Evolutionary conservation across 768 basidiomycete species (phyloP).

Genomic region (Boletus bicolor): DNA sequence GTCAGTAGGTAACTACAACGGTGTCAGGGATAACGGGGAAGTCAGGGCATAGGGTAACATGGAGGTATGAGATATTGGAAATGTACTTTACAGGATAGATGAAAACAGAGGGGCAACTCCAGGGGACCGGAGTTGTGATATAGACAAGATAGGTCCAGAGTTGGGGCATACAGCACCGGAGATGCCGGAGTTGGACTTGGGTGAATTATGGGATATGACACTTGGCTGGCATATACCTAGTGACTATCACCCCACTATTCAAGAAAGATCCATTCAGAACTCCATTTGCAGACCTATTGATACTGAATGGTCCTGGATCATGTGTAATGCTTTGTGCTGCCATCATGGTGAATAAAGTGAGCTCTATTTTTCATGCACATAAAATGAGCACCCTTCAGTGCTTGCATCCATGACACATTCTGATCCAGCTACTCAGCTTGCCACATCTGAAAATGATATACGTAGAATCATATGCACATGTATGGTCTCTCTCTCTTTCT

Average conservation of each 20-base stretch:
- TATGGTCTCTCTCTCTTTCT: constrained; percentile 74
- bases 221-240: constrained; percentile 53
- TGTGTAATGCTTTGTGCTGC: constrained; percentile 77
- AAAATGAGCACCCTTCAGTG: background rate
- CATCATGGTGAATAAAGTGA: constrained; percentile 68
- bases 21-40: too few relatives aligned
- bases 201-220: too few relatives aligned
- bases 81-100: too few relatives aligned
- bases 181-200: too few relatives aligned
- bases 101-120: too few relatives aligned
- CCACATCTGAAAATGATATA: constrained; percentile 74
- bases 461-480: constrained; percentile 92
- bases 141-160: too few relatives aligned
- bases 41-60: too few relatives aligned
- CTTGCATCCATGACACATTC: constrained; percentile 8
- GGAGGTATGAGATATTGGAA: too few relatives aligned
- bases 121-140: too few relatives aligned
- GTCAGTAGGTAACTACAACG: too few relatives aligned
- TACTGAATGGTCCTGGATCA: constrained; percentile 95
- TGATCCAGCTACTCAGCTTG: constrained; percentile 67
- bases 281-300: constrained; percentile 66
- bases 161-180: too few relatives aligned
- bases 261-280: constrained; percentile 9
- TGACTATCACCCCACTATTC: constrained; percentile 54
- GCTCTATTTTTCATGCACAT: constrained; percentile 21